phyloP scores from a whole-genome alignment of 164 flowering plant genomes.

The Sextonia rubra region DNA sequence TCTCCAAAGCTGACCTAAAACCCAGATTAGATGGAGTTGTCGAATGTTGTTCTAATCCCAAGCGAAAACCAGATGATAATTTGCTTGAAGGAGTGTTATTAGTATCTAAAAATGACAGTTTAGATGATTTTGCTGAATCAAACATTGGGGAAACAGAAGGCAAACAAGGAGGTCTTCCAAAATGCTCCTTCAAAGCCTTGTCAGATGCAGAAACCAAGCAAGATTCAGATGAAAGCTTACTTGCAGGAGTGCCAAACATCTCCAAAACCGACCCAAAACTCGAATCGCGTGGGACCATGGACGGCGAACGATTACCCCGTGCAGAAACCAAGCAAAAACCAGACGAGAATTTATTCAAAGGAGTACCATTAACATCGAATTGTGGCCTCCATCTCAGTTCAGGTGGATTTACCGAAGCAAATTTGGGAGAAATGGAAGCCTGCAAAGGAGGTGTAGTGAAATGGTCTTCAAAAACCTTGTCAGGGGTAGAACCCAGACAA shows the following conservation, averaged over 20 bases:
- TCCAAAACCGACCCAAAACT: slow-evolving; percentile 5
- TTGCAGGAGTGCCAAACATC: slow-evolving; percentile 32
- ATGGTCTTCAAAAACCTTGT: slow-evolving; percentile 15
- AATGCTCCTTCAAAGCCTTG: slow-evolving; percentile 14
- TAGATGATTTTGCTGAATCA: slow-evolving; percentile 1
- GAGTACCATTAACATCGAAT: slow-evolving; percentile 10
- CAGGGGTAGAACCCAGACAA: slow-evolving; percentile 23
- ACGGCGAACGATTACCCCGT: slow-evolving; percentile 1
- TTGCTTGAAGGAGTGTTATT: slow-evolving; percentile 8
- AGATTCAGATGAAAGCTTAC: slow-evolving; percentile 26
- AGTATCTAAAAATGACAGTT: slow-evolving; percentile 11
- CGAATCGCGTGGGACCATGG: neutral
- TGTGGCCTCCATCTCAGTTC: slow-evolving; percentile 14
- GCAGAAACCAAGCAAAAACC: slow-evolving; percentile 19
- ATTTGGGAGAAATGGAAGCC: slow-evolving; percentile 48
- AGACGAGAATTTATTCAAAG: slow-evolving; percentile 11
- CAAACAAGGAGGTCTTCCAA: slow-evolving; percentile 49
- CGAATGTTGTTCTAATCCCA: slow-evolving; percentile 14
- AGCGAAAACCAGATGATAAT: slow-evolving; percentile 14
- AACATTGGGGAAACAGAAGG: slow-evolving; percentile 41
- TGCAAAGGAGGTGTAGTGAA: slow-evolving; percentile 61
- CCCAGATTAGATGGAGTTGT: neutral
- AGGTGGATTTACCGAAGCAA: slow-evolving; percentile 2
- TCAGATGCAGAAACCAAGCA: slow-evolving; percentile 21
- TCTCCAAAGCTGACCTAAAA: slow-evolving; percentile 9